phyloP scores from a whole-genome alignment of 768 basidiomycete species.

The Tricholoma matsutake region DNA sequence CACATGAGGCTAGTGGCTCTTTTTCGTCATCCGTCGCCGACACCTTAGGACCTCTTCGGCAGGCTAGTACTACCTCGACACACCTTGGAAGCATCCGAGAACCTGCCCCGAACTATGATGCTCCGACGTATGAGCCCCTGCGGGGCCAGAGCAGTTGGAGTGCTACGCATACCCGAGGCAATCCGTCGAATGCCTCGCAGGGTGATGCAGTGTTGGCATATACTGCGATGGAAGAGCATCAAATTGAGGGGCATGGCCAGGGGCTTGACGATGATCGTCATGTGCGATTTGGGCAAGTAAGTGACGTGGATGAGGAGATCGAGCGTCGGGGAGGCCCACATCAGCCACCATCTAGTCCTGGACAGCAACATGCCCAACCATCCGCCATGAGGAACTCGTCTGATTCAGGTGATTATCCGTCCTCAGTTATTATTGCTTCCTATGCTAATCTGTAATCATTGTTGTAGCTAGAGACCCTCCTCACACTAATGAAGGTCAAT shows the following conservation, averaged over 20 bases:
- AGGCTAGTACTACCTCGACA: slow-evolving; percentile 5
- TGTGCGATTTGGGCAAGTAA: slow-evolving; percentile 42
- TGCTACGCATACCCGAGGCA: neutral
- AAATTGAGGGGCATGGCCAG: neutral
- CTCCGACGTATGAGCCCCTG: slow-evolving; percentile 30
- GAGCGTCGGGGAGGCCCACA: slow-evolving; percentile 19
- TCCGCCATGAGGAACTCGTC: neutral
- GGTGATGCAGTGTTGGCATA: slow-evolving; percentile 39
- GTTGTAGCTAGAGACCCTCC: slow-evolving; percentile 8
- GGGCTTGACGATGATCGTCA: slow-evolving; percentile 23
- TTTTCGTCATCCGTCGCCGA: slow-evolving; percentile 38
- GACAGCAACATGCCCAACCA: slow-evolving; percentile 2
- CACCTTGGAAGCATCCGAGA: slow-evolving; percentile 2
- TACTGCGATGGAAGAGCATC: slow-evolving; percentile 22
- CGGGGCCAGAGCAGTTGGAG: slow-evolving; percentile 39
- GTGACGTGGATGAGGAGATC: slow-evolving; percentile 37
- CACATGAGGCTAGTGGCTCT: slow-evolving; percentile 26
- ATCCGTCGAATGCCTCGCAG: slow-evolving; percentile 20
- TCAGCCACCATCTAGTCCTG: neutral
- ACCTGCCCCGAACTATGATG: slow-evolving; percentile 10
- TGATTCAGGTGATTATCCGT: neutral
- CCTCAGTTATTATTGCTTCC: neutral
- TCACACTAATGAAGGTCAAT: slow-evolving; percentile 3
- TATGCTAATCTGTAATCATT: neutral
- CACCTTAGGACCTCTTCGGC: slow-evolving; percentile 21